Evolutionary conservation across 139 green algal genomes (phyloP).

Genomic region (Picocystis salinarum): DNA sequence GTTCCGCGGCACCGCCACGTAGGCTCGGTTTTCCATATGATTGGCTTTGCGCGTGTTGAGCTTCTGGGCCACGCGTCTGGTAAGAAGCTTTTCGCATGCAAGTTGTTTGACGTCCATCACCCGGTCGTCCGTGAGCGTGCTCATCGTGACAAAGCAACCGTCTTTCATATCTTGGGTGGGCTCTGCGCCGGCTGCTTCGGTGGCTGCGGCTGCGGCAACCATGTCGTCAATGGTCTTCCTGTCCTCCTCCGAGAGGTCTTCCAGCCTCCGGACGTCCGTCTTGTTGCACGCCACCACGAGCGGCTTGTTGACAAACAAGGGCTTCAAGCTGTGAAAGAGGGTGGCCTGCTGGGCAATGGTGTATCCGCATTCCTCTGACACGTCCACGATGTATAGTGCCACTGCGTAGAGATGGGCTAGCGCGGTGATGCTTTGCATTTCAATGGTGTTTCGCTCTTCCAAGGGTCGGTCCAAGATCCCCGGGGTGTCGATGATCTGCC

Average conservation of each 20-base stretch:
- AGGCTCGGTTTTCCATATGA: conserved; percentile 79
- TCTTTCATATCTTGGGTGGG: conserved; percentile 15
- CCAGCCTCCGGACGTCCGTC: conserved; percentile 36
- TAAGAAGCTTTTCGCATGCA: conserved; percentile 83
- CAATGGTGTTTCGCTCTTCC: conserved; percentile 98
- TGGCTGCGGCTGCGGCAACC: conserved; percentile 11
- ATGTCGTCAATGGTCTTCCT: conserved; percentile 56
- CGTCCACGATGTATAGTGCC: conserved; percentile 91
- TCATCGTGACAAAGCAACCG: conserved; percentile 55
- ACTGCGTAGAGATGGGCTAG: conserved; percentile 91
- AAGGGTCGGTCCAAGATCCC: conserved; percentile 93
- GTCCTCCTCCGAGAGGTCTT: conserved; percentile 23
- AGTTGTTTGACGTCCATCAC: conserved; percentile 67
- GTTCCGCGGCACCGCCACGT: conserved; percentile 69
- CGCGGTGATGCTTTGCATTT: conserved; percentile 86
- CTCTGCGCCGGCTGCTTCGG: conserved; percentile 2
- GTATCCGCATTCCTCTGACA: conserved; percentile 86
- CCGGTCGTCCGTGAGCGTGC: conserved; percentile 75
- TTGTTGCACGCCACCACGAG: conserved; percentile 95
- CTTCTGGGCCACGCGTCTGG: conserved; percentile 78
- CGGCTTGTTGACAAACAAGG: conserved; percentile 96
- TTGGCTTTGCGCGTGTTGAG: conserved; percentile 60
- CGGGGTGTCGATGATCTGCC: conserved; percentile 91
- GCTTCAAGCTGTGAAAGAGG: conserved; percentile 95
- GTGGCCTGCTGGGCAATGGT: conserved; percentile 78